phyloP scores from a whole-genome alignment of 169 alveolate species.

The Prorocentrum cordatum region DNA sequence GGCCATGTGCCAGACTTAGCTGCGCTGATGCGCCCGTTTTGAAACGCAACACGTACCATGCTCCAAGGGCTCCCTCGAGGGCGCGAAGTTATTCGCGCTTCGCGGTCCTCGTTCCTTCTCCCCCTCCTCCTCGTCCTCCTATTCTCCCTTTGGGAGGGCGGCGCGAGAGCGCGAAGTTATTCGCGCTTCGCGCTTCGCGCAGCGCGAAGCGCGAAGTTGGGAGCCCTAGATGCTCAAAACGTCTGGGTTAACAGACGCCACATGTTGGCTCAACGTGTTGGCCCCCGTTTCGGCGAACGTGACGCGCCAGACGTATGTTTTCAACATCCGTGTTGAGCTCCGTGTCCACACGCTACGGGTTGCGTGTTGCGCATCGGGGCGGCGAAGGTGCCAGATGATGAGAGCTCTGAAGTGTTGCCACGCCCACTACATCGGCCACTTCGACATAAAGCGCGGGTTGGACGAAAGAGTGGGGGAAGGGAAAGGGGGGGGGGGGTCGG shows the following conservation, averaged over 20 bases:
- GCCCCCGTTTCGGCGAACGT: neutral
- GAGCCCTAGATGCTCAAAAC: neutral
- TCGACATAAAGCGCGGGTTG: constrained; percentile 41
- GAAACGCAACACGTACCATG: neutral
- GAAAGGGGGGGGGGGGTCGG: too few relatives aligned
- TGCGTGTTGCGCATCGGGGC: neutral
- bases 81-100: neutral
- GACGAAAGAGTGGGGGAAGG: too few relatives aligned
- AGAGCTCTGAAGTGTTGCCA: constrained; percentile 42
- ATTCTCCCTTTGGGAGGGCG: too few relatives aligned
- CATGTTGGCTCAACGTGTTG: neutral
- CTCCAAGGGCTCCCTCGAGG: neutral
- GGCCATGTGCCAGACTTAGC: neutral
- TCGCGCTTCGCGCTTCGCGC: neutral
- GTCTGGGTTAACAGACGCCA: neutral
- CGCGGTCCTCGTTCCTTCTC: too few relatives aligned
- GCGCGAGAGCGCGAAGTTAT: neutral
- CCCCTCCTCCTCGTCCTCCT: too few relatives aligned
- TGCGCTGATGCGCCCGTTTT: neutral
- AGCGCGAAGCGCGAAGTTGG: neutral
- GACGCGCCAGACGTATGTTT: neutral
- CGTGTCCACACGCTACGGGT: neutral
- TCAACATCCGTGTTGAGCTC: neutral
- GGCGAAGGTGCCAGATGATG: constrained; percentile 47
- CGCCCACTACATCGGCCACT: constrained; percentile 43